Evolutionary conservation across 805 yeast genomes (phyloP), one percentile per base, ranked within the genome.

Genomic region (Hanseniaspora meyeri): DNA sequence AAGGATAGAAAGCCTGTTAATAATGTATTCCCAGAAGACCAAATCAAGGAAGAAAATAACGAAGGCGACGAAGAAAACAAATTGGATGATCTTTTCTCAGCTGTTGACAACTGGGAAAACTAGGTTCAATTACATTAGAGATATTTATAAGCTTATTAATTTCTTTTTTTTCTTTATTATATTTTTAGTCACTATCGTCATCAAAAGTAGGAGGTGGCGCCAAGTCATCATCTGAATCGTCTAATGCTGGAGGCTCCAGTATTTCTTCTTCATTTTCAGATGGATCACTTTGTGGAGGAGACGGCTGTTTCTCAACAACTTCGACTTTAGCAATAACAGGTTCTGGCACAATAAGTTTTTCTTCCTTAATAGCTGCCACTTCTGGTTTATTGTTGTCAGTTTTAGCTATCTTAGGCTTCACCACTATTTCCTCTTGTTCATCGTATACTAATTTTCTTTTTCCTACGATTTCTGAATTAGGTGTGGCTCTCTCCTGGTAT

Each of bases 21-120:
- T 7, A 73, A 75, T 61, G 82, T 79, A 2, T 64, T 73, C 1
- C 77, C 77, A 57, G 75, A 77, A 58, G 87, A 82, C 62, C 74
- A 73, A 60, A 63, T 73, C 52, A 89, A 81, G 57, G 87, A 90
- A 0, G 86, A 83, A 47, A 86, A 82, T 60, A 74, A 34, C 19
- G 8, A 39, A n/a, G 32, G 14, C 16, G 37, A 29, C 3, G 49
- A 54, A 24, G 43, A 48, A 4, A 31, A 34, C 8, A 47, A 53
- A 19, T 19, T 46, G n/a, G 52, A 54, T 40, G 43, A 42, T 12
- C 29, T 53, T 4, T 43, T 53, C 32, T 29, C 43, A 29, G 34
- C 49, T 2, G 47, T 53, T 17, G 57, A 53, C n/a, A 19, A 45
- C 34, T 53, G 51, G 57, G 57, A 53, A 45, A n/a, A 32, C 6